Evolutionary conservation across 176 grass and related monocot genomes (phyloP).

Genomic region (Secale cereale): DNA sequence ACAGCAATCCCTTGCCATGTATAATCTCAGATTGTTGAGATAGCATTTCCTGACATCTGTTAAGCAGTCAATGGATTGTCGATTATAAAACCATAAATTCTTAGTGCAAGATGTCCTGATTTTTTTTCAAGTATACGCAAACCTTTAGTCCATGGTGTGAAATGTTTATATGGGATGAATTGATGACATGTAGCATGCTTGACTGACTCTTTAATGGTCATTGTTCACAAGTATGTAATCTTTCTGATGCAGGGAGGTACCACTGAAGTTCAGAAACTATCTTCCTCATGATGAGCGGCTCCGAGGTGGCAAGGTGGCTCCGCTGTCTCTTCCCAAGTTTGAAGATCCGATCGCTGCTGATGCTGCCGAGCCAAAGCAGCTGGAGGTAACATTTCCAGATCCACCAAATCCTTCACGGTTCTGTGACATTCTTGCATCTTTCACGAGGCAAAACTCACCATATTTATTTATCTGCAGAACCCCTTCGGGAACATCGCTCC

Average conservation of each 20-base stretch:
- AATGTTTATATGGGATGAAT: not conserved
- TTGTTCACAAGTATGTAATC: not conserved
- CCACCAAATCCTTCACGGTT: not conserved
- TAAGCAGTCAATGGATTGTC: not conserved
- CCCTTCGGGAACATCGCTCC: constrained; percentile 89
- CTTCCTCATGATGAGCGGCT: constrained; percentile 97
- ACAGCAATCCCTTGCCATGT: not conserved
- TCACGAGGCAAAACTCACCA: not conserved
- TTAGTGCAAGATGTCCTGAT: not conserved
- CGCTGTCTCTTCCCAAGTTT: constrained; percentile 72
- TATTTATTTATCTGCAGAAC: constrained; percentile 41
- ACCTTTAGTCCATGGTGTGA: not conserved
- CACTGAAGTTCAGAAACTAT: constrained; percentile 97
- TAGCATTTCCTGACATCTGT: not conserved
- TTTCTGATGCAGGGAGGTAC: constrained; percentile 39
- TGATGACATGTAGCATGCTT: not conserved
- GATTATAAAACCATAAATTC: not conserved
- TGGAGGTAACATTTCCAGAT: constrained; percentile 37
- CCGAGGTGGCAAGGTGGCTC: constrained; percentile 78
- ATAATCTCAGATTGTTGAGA: not conserved
- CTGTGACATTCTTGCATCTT: not conserved
- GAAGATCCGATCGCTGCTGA: constrained; percentile 74
- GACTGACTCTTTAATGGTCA: not conserved
- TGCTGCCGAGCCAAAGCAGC: constrained; percentile 50
- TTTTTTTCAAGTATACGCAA: not conserved